Base-by-base conservation (phyloP, 2,329 filamentous ascomycete species). In the Aspergillus piperis region DNA sequence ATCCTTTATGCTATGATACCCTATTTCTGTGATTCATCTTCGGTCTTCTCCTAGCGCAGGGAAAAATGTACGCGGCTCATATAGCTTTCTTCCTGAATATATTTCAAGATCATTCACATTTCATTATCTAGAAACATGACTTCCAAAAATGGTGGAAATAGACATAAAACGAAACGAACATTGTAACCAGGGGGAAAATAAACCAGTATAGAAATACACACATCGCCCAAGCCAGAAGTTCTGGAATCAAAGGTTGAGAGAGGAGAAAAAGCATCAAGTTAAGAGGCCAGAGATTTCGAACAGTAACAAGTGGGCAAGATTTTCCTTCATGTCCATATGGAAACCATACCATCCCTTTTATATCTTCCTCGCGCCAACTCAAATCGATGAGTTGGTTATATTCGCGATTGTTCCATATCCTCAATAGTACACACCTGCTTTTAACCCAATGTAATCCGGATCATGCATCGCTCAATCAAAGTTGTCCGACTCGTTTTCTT, bases 161-260 rank as follows among this genome's bases (percentile, higher is more conserved):
- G 62, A 67, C 63, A 68, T 62, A 44, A 63, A 52, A 58, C 38
- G 38, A 59, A 58, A 59, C 51, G 53, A 61, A 60, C 47, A 58
- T 39, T 58, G 54, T 58, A 62, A 63, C 60, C 64, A 64, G 61
- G 57, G 62, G 62, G 58, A 61, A 66, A 61, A 50, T 64, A 66
- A 65, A 65, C 63, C 59, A 61, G 70, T 71, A 68, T 75, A 74
- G 69, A 74, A 73, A 69, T 75, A 74, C 73, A 75, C 66, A 64
- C 70, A 66, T 69, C 70, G 69, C 68, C 69, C 65, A 68, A 65
- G 65, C 62, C 54, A 66, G 63, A 58, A 68, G 52, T 50, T 44
- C 57, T 36, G 68, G 63, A 68, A 65, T 66, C 62, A 65, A 69
- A 68, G 62, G 60, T 64, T 64, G 62, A 61, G 61, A 63, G 62